Base-by-base conservation (phyloP, 331 rosid genomes). In the Saraca asoca region DNA sequence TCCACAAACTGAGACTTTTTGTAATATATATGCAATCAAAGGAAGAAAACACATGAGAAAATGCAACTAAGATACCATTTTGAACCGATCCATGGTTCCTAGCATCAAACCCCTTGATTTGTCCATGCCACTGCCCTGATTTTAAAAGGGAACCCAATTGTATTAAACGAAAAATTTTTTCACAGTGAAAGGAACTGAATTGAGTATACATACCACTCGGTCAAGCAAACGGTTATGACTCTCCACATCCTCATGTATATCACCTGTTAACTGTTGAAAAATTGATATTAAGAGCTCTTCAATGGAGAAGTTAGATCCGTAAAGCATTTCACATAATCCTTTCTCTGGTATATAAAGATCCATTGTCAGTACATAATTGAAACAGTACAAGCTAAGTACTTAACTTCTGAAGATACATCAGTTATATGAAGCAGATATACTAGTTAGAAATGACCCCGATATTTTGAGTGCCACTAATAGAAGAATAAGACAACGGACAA, bases 71-170 rank as follows among this genome's bases (percentile, higher is more conserved):
- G 19, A 38, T 82, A 93, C 98, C 95, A 51, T 90, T 83, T 88
- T 93, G 82, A 93, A 88, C 72, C 96, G 85, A 57, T 88, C 95
- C 98, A 93, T 93, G 67, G 98, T 93, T 75, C 97, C 89, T 51
- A 81, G 76, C 96, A 93, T 90, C 78, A 88, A 71, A 64, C 97
- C 98, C 86, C 97, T 85, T 69, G 97, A 87, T 69, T 85, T 83
- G 76, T 90, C 98, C 98, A 90, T 93, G 67, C 77, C 69, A 65
- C 71, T 82, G 34, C 98, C 98, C 98, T 90, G 66, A 64, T 59
- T 80, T 68, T 34, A 46, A 68, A 75, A 37, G 7, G 58, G 54
- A 72, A 51, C 16, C 62, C 41, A 55, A 49, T 73, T 45, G 75
- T 55, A 77, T 45, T 2, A 58, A 38, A 50, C 37, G 13, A 41